A percentile compares a stretch with the other conserved stretches of the same genome.
Conservation (phyloP, 1,284 basidiomycete genomes). For the Leccinum huronense region DNA sequence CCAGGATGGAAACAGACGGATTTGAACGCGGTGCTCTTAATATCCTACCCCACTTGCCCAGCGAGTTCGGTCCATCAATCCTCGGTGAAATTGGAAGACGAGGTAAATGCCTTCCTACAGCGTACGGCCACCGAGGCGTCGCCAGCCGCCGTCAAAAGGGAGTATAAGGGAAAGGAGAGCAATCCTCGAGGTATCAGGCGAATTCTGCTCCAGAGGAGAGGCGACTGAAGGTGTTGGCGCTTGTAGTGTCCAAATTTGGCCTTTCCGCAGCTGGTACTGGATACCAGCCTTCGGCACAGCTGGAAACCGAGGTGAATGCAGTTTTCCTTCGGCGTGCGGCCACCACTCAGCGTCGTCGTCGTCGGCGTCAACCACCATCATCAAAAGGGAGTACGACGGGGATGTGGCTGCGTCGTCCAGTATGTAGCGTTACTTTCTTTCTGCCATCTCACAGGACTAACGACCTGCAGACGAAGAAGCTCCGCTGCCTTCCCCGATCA, state of each 20-base stretch:
- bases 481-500: too few species aligned
- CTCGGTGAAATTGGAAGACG: background rate
- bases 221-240: too few species aligned
- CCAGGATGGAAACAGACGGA: background rate
- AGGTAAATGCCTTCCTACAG: background rate
- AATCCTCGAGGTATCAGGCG: too few species aligned
- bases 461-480: too few species aligned
- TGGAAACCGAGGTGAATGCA: background rate
- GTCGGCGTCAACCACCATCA: background rate
- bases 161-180: background rate
- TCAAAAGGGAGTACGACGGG: background rate
- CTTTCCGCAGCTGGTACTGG: too few species aligned
- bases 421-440: constrained; percentile 26
- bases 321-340: background rate
- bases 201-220: too few species aligned
- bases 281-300: too few species aligned
- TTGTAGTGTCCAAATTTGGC: too few species aligned
- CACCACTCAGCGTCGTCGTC: background rate
- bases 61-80: background rate
- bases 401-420: background rate
- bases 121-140: background rate
- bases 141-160: background rate
- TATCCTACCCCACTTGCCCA: background rate
- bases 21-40: background rate
- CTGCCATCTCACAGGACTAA: too few species aligned